These are phyloP conservation scores for Dryas drummondii DNA, from an alignment of 306 rosid species.

Conservation along the genomic window DNA sequence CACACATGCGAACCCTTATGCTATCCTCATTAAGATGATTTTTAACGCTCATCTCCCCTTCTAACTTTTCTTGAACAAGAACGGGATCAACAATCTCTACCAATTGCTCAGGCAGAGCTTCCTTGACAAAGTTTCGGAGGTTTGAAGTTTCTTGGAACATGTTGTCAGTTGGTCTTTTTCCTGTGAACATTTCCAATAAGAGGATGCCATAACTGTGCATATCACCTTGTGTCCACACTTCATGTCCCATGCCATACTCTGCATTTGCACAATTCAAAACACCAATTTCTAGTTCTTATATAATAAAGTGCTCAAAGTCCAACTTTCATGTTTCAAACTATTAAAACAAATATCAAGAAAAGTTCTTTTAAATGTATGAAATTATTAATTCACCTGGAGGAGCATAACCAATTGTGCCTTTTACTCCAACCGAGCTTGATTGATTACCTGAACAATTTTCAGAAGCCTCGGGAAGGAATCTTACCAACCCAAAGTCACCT, in stretches of 20 bases:
- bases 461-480: slow-evolving; percentile 4
- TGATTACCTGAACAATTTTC: not conserved
- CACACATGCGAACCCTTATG: not conserved
- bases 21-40: not conserved
- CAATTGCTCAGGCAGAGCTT: not conserved
- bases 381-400: slow-evolving; percentile 31
- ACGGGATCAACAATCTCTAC: not conserved
- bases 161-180: slow-evolving; percentile 23
- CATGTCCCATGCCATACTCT: slow-evolving; percentile 31
- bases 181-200: slow-evolving; percentile 15
- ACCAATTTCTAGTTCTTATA: not conserved
- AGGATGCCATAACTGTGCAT: slow-evolving; percentile 31
- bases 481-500: slow-evolving; percentile 39
- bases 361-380: not conserved
- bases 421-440: slow-evolving; percentile 11
- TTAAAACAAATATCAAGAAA: not conserved
- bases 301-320: not conserved
- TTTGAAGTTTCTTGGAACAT: slow-evolving; percentile 15
- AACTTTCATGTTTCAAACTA: not conserved
- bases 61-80: not conserved
- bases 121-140: slow-evolving; percentile 7
- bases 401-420: slow-evolving; percentile 38
- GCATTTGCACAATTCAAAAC: not conserved
- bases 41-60: not conserved
- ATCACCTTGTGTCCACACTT: slow-evolving; percentile 28